Conservation (phyloP, 805 yeast genomes). For the Kodamaea nitidulidarum region DNA sequence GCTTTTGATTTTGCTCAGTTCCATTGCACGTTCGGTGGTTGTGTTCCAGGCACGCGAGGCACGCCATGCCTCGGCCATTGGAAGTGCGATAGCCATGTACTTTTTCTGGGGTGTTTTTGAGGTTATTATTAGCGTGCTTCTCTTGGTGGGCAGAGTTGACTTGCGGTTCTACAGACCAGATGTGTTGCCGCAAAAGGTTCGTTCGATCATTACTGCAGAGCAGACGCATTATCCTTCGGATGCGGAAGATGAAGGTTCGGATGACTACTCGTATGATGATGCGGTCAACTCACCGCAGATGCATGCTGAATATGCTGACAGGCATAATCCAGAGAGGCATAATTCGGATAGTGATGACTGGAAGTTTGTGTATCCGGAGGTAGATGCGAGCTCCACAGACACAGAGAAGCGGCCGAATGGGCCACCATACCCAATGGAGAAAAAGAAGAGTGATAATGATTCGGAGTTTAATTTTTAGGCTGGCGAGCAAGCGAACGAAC, state of each 20-base stretch:
- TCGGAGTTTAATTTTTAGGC: conserved; percentile 24
- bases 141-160: conserved; percentile 19
- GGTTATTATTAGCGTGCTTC: conserved; percentile 14
- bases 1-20: conserved; percentile 13
- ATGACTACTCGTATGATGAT: conserved; percentile 7
- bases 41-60: conserved; percentile 8
- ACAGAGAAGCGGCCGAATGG: background rate
- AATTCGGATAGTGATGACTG: conserved; percentile 9
- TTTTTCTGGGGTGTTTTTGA: conserved; percentile 20
- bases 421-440: conserved; percentile 11
- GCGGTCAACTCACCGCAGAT: conserved; percentile 1
- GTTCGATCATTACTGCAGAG: conserved; percentile 18
- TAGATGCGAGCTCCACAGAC: conserved; percentile 4
- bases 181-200: conserved; percentile 14
- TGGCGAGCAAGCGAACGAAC: too few relatives aligned
- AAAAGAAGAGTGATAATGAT: conserved; percentile 17
- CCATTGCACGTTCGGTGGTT: conserved; percentile 11
- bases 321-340: too few relatives aligned
- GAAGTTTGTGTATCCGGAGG: conserved; percentile 13
- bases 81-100: conserved; percentile 14
- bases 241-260: conserved; percentile 20
- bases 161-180: conserved; percentile 23
- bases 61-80: conserved; percentile 5
- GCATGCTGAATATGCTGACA: background rate
- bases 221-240: conserved; percentile 27